These are phyloP conservation scores for Colletotrichum sp. DNA, from an alignment of 2,329 filamentous ascomycete species.

Conservation along the genomic window DNA sequence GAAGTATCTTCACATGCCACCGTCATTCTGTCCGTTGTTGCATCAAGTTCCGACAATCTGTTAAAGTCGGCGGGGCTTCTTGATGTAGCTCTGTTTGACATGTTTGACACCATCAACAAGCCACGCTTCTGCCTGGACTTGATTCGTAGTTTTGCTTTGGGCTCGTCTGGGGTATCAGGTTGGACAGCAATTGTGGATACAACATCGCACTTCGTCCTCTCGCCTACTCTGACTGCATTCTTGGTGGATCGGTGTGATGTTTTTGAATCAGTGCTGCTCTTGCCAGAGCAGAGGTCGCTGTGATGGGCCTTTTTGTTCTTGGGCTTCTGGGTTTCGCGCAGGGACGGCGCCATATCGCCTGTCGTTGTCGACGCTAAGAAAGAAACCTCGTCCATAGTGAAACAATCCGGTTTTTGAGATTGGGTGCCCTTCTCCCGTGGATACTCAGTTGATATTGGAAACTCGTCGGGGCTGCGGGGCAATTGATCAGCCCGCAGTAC, in stretches of 20 bases:
- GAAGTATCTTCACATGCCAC: not conserved
- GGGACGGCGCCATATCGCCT: not conserved
- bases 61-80: not conserved
- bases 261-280: not conserved
- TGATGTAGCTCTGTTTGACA: slow-evolving; percentile 38
- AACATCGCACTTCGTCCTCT: not conserved
- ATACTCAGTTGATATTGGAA: not conserved
- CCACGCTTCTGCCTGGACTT: slow-evolving; percentile 52
- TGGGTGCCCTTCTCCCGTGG: not conserved
- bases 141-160: slow-evolving; percentile 52
- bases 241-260: not conserved
- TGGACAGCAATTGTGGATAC: not conserved
- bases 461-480: not conserved
- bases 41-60: not conserved
- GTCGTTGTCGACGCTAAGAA: not conserved
- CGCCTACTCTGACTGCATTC: not conserved
- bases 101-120: slow-evolving; percentile 49
- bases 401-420: not conserved
- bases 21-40: not conserved
- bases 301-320: not conserved
- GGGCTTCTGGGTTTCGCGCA: not conserved
- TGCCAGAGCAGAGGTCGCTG: not conserved
- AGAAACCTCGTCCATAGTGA: not conserved
- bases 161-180: slow-evolving; percentile 12
- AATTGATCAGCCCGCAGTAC: not conserved